These are phyloP conservation scores for Aspergillus fischeri DNA, from an alignment of 2,329 filamentous ascomycete genomes.

Conservation along the genomic window DNA sequence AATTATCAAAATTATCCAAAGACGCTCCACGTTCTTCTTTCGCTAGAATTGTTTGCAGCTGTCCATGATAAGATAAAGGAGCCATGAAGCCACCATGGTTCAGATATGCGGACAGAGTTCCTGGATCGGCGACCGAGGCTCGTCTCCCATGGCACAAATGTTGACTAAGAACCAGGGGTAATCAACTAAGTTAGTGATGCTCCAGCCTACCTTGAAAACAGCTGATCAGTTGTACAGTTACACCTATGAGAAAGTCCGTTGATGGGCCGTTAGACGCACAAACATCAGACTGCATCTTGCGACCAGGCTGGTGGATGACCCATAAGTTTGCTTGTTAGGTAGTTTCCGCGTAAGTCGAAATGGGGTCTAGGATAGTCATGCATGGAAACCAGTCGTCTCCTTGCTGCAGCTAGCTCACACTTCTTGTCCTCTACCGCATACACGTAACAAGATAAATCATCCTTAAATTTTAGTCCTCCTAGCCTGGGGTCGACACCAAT, in stretches of 20 bases:
- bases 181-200: neutral
- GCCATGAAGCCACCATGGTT: neutral
- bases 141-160: neutral
- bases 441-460: neutral
- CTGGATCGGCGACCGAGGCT: neutral
- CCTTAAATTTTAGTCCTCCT: neutral
- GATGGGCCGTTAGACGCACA: neutral
- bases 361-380: neutral
- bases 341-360: neutral
- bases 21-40: neutral
- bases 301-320: neutral
- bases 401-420: neutral
- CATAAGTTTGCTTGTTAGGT: neutral
- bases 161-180: neutral
- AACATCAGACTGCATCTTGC: neutral
- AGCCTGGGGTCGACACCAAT: neutral
- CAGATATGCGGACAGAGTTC: neutral
- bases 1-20: neutral
- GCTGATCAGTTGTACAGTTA: too few species aligned
- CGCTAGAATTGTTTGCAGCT: neutral
- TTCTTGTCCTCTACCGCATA: neutral
- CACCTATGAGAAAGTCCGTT: neutral
- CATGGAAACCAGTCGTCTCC: neutral
- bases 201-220: neutral
- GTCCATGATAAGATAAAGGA: neutral